Evolutionary conservation across 345 rosid genomes (phyloP), one percentile per base, ranked within the genome.

Genomic region (Syzygium jambos): DNA sequence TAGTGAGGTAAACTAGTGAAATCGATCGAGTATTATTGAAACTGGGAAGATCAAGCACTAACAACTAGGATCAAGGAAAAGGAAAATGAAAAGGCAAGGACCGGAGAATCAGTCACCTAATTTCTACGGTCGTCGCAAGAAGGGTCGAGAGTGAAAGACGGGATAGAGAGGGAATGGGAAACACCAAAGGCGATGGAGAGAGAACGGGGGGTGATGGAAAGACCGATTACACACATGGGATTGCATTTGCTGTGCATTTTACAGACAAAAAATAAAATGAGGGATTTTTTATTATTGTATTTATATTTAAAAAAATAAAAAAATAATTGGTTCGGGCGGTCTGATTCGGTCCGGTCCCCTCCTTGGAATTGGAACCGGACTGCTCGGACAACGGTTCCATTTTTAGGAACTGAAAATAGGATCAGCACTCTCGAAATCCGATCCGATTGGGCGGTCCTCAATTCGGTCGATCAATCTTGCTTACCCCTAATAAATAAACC

Each of bases 81-180:
- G 41, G 51, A 22, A 63, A 9, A 4, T 9, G 11, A 59, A n/a
- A 22, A 56, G 46, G 34, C 25, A 41, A 25, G 12, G 46, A 43
- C 30, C 52, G 34, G 10, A 86, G 56, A 63, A 25, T 9, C 43
- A 59, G 19, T 78, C 84, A 38, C 93, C 93, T 85, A 89, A 87
- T 55, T 59, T 65, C 57, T 85, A 63, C 65, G 11, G 85, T 52
- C 27, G 65, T 57, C 16, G 65, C 17, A 57, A 49, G 87, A 84
- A 29, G 41, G 38, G 22, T 65, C 38, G 19, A 59, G 65, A 25
- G 65, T 14, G 65, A 59, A 27, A 25, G 65, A 59, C 65, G 30
- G 27, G 30, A 59, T 59, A n/a, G 29, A 59, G 30, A 5, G 65
- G 65, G 30, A 59, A 59, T 23, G 29, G 65, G 65, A 23, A 57